Evolutionary conservation across 2,329 filamentous ascomycete genomes (phyloP).

Genomic region (Chrysoporthe cubensis): DNA sequence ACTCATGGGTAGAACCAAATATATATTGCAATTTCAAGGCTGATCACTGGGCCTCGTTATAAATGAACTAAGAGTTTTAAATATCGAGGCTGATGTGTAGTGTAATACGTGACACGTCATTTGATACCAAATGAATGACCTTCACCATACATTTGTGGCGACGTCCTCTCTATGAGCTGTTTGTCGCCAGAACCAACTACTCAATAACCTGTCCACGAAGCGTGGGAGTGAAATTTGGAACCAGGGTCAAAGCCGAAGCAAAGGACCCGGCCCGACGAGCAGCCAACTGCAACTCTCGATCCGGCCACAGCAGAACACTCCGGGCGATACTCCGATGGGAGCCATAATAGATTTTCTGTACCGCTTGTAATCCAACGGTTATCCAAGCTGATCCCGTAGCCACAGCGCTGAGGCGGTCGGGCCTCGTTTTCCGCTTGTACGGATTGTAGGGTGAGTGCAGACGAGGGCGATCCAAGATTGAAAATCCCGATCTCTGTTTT

Average conservation of each 20-base stretch:
- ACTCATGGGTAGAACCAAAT: too few species aligned
- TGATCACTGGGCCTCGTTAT: too few species aligned
- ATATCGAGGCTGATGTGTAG: too few species aligned
- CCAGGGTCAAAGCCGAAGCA: neutral
- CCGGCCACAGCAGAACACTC: neutral
- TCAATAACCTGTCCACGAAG: too few species aligned
- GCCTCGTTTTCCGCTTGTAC: neutral
- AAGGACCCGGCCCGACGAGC: neutral
- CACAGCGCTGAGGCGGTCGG: neutral
- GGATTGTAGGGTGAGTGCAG: neutral
- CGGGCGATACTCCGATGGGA: constrained; percentile 3
- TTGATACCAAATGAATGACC: too few species aligned
- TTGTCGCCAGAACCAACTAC: too few species aligned
- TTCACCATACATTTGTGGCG: too few species aligned
- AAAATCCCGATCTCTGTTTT: constrained; percentile 8
- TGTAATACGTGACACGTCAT: too few species aligned
- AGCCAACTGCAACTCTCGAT: constrained; percentile 1
- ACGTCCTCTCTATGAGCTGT: too few species aligned
- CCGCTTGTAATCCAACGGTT: neutral
- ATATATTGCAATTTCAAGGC: too few species aligned
- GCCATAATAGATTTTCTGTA: constrained; percentile 11
- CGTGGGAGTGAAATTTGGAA: rapidly evolving
- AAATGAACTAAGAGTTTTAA: too few species aligned
- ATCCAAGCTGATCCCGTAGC: constrained; percentile 6
- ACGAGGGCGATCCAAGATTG: neutral